Evolutionary conservation across 2,329 filamentous ascomycete species (phyloP).

Genomic region (Phialophora macrospora): DNA sequence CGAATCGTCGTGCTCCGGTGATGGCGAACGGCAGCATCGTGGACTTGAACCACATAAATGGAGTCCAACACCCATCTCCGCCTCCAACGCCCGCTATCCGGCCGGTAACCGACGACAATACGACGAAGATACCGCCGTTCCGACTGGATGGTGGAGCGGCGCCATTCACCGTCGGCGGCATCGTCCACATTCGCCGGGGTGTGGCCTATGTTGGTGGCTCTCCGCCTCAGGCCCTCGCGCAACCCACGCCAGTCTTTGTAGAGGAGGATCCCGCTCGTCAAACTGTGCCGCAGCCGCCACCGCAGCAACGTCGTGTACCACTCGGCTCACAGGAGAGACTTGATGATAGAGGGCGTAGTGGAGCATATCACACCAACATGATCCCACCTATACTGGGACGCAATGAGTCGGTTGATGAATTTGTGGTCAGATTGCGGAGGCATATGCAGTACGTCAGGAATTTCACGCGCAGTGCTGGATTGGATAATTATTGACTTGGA

Average conservation of each 20-base stretch:
- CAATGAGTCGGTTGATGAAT: neutral
- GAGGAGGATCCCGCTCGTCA: neutral
- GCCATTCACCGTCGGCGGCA: neutral
- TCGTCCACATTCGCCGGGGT: neutral
- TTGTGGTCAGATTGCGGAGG: neutral
- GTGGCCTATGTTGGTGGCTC: neutral
- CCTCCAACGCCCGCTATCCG: conserved; percentile 5
- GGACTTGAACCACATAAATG: conserved; percentile 4
- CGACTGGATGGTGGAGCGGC: neutral
- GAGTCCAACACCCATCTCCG: neutral
- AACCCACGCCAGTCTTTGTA: neutral
- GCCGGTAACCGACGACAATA: neutral
- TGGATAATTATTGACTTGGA: neutral
- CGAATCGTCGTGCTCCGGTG: neutral
- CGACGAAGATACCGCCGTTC: neutral
- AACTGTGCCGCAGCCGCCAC: neutral
- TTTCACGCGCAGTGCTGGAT: neutral
- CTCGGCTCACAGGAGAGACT: neutral
- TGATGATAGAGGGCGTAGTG: neutral
- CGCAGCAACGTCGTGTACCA: neutral
- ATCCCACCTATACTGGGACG: neutral
- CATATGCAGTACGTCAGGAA: neutral
- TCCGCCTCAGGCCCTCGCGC: neutral
- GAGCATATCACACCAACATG: neutral
- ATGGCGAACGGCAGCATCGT: conserved; percentile 5